Base-by-base conservation (phyloP, 164 flowering plant species). In the Liquidambar formosana region DNA sequence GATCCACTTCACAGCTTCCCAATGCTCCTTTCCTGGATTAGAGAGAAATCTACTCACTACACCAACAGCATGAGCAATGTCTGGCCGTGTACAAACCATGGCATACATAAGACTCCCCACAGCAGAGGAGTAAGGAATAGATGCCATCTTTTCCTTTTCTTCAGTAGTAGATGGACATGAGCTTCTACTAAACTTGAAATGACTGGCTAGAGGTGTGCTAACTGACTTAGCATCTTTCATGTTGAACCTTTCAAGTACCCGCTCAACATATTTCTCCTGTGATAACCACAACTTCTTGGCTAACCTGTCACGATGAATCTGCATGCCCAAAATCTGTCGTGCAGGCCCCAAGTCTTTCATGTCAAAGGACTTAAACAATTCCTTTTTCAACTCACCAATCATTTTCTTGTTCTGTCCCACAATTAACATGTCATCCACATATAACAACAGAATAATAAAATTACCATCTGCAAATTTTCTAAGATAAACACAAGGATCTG, bases 21-120 rank as follows among this genome's bases (percentile, higher is more conserved):
- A 69, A 21, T 69, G 65, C 28, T 68, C 57, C 22, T 33, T 47
- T 27, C 64, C 25, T 1, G 38, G 67, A 53, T 71, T 71, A 2
- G 18, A 6, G 12, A 63, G 53, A 63, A 63, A 54, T 3, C 58
- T 12, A 10, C 65, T 61, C 28, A 48, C 58, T 6, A 10, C 5
- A 38, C 47, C 13, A 18, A 49, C 67, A 3, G 11, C 44, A 15
- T 64, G 43, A 16, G 62, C 63, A 33, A 71, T 57, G 15, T 62
- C 21, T 48, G 60, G 72, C 21, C 59, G 21, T 15, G 62, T 64
- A 23, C 27, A 64, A 8, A 64, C 68, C 67, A 71, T 63, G 1
- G 9, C 44, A 54, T 71, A 71, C 68, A 71, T 71, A 8, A 64
- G 22, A 63, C 63, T 64, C n/a, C 73, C 41, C 10, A 53, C 52